A percentile compares a stretch with the other conserved stretches of the same genome.
These are phyloP conservation scores for Ilex paraguariensis DNA, from an alignment of 305 asterid genomes.

Conservation along the genomic window DNA sequence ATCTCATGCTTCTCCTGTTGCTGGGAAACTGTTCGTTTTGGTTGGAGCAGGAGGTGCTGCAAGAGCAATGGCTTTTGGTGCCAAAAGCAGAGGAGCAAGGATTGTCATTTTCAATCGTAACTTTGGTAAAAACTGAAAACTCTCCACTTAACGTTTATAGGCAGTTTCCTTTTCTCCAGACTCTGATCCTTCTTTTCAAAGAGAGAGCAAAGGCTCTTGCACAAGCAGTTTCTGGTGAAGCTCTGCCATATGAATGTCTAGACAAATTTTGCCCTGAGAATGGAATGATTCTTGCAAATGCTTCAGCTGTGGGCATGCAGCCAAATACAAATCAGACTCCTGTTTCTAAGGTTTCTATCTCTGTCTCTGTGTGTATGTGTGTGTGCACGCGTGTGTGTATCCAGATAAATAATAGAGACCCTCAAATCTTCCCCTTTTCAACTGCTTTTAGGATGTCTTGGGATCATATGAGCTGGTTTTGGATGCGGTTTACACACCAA, in stretches of 20 bases:
- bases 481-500: conserved; percentile 67
- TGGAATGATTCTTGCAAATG: conserved; percentile 70
- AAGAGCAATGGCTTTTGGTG: conserved; percentile 69
- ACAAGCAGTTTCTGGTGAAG: conserved; percentile 61
- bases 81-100: conserved; percentile 63
- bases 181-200: conserved; percentile 6
- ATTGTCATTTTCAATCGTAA: conserved; percentile 57
- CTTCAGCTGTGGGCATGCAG: conserved; percentile 69
- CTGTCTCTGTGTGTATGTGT: background rate
- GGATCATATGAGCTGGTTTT: conserved; percentile 55
- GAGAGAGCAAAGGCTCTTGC: conserved; percentile 71
- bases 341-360: conserved; percentile 39
- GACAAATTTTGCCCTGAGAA: conserved; percentile 39
- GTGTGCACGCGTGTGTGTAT: too few species aligned
- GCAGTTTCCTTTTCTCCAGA: conserved; percentile 6
- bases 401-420: too few species aligned
- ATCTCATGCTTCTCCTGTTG: conserved; percentile 41
- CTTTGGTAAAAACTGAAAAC: conserved; percentile 33
- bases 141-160: background rate
- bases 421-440: too few species aligned
- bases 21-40: conserved; percentile 53
- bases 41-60: conserved; percentile 89
- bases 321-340: conserved; percentile 53
- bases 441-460: conserved; percentile 35
- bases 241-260: conserved; percentile 44